phyloP scores from a whole-genome alignment of 345 rosid species.

The Salix purpurea region DNA sequence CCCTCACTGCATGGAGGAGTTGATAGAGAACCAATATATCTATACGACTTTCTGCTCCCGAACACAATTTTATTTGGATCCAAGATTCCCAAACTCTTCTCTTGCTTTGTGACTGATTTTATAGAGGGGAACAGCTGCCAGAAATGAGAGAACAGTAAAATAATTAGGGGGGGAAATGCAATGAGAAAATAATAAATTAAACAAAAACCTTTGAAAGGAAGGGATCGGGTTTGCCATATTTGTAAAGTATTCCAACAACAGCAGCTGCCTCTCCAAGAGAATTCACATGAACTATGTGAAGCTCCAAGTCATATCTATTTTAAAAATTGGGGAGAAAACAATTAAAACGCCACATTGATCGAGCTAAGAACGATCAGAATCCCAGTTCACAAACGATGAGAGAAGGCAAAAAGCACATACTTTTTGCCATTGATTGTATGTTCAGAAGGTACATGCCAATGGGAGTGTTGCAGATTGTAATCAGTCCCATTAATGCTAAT shows the following conservation, averaged over 20 bases:
- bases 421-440: conserved; percentile 50
- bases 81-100: conserved; percentile 19
- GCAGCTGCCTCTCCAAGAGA: conserved; percentile 28
- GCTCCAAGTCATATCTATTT: conserved; percentile 47
- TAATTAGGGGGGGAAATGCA: too few species aligned
- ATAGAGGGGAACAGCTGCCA: too few species aligned
- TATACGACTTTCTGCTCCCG: conserved; percentile 44
- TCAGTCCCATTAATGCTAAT: conserved; percentile 37
- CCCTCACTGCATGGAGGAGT: conserved; percentile 73
- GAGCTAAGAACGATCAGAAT: not conserved
- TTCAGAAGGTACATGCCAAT: conserved; percentile 71
- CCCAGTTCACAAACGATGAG: too few species aligned
- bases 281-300: conserved; percentile 55
- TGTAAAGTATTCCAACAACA: conserved; percentile 49
- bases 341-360: too few species aligned
- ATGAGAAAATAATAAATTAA: not conserved
- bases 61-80: conserved; percentile 43
- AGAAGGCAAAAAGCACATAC: conserved; percentile 9
- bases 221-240: conserved; percentile 48
- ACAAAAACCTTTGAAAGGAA: conserved; percentile 35
- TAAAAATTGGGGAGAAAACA: not conserved
- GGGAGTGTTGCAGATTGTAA: conserved; percentile 45
- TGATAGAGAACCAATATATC: conserved; percentile 65
- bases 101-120: too few species aligned
- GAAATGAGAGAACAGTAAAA: too few species aligned